A percentile compares a stretch with the other conserved stretches of the same genome.
These are phyloP conservation scores for Barnettozyma sucrosica DNA, from an alignment of 805 yeast genomes.

Conservation along the genomic window DNA sequence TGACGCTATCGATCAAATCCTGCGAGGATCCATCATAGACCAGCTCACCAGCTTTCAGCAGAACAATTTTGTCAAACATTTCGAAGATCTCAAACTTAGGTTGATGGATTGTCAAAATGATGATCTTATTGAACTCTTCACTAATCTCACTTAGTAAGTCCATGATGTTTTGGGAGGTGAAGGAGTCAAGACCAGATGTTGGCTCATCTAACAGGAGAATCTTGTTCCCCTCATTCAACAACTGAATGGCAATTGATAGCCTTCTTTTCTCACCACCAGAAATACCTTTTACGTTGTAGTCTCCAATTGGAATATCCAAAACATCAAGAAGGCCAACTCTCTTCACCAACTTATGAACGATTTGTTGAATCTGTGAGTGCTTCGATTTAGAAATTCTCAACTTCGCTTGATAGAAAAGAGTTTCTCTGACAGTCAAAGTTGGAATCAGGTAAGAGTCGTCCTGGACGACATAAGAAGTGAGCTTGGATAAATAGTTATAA, in stretches of 20 bases:
- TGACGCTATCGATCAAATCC: slow-evolving; percentile 43
- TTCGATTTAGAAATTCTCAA: slow-evolving; percentile 48
- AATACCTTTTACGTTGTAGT: slow-evolving; percentile 55
- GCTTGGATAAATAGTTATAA: slow-evolving; percentile 29
- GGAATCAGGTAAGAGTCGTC: slow-evolving; percentile 71
- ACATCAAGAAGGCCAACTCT: slow-evolving; percentile 55
- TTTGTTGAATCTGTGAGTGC: slow-evolving; percentile 37
- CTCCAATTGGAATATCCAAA: slow-evolving; percentile 38
- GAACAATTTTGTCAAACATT: slow-evolving; percentile 69
- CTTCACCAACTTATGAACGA: slow-evolving; percentile 52
- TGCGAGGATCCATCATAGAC: slow-evolving; percentile 58
- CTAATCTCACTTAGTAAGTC: slow-evolving; percentile 54
- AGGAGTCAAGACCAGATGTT: slow-evolving; percentile 81
- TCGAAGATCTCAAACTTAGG: slow-evolving; percentile 65
- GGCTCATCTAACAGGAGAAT: slow-evolving; percentile 79
- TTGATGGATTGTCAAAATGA: slow-evolving; percentile 77
- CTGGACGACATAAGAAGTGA: slow-evolving; percentile 72
- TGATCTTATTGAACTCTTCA: slow-evolving; percentile 50
- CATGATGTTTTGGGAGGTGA: slow-evolving; percentile 67
- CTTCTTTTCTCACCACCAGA: slow-evolving; percentile 81
- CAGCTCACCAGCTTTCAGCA: slow-evolving; percentile 29
- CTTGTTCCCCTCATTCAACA: slow-evolving; percentile 59
- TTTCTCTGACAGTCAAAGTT: slow-evolving; percentile 71
- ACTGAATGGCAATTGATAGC: slow-evolving; percentile 75
- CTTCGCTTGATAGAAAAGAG: slow-evolving; percentile 64